Base-by-base conservation (phyloP, 768 basidiomycete genomes). In the Neoboletus magnificus region DNA sequence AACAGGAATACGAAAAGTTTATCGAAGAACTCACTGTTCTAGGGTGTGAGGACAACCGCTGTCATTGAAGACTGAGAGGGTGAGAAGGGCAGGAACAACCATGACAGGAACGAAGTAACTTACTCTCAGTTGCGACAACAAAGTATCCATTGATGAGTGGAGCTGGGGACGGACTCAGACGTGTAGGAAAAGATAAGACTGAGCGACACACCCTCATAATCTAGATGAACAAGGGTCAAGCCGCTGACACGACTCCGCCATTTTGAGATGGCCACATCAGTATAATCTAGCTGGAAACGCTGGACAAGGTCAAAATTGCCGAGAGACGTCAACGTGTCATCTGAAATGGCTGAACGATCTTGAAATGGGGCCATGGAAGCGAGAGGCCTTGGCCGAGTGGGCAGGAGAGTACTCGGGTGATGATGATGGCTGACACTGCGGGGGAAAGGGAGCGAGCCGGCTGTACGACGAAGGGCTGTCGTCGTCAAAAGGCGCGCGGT, bases 31-130 rank as follows among this genome's bases (percentile, higher is more conserved):
- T 66, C 66, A 93, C 91, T 98, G 95, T 74, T 98, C 96, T 37
- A 98, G 76, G 1, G 96, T 98, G 71, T 98, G 96, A 4, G 96
- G 96, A 64, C 95, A 90, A 54, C 96, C 96, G 48, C 85, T 89
- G 67, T 97, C 95, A 73, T 96, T 80, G 73, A 97, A 96, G 68
- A 95, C 93, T 95, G 53, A 23, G 35, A 44, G 23, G 8, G 39
- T 63, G 52, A 62, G 50, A 50, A 32, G 20, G n/a, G 2, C 12
- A 11, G 13, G 1, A 23, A 47, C 18, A 7, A 33, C 9, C 25
- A 22, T 5, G 18, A 36, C 22, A 20, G 8, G 13, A 39, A 11
- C 5, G 5, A 42, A 44, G 10, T 12, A 36, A 66, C 84, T 49
- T 66, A 92, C 93, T 96, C 77, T 97, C 94, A 18, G 94, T 96